Evolutionary conservation across 116 monocot species (phyloP).

Genomic region (Phalaenopsis hybrid): DNA sequence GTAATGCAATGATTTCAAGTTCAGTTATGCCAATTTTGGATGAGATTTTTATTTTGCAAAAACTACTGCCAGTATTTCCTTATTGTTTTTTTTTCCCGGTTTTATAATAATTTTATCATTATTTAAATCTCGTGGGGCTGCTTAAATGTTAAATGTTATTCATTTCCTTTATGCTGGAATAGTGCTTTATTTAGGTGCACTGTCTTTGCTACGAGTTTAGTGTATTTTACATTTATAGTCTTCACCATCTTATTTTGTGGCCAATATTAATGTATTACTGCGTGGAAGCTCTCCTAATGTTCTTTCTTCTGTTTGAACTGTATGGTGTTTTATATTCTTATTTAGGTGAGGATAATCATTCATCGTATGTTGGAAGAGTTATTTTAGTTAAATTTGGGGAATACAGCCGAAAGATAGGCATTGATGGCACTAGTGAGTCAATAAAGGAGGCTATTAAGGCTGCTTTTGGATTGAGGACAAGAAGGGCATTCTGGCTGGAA

Average conservation of each 20-base stretch:
- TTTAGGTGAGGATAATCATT: conserved; percentile 49
- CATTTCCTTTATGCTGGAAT: neutral
- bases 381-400: conserved; percentile 78
- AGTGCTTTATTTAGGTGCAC: neutral
- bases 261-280: no score
- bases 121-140: neutral
- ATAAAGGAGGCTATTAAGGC: conserved; percentile 88
- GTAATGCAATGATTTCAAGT: conserved; percentile 19
- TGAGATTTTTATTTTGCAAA: no score
- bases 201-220: neutral
- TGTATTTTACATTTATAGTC: neutral
- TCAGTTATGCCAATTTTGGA: neutral
- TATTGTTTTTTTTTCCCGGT: neutral
- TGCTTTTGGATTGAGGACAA: conserved; percentile 81
- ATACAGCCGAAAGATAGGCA: conserved; percentile 67
- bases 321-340: neutral
- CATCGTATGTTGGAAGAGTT: conserved; percentile 66
- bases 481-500: conserved; percentile 88
- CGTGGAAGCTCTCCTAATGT: neutral
- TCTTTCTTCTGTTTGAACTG: neutral
- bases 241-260: neutral
- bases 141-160: neutral
- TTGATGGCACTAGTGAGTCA: conserved; percentile 77
- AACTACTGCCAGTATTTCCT: neutral
- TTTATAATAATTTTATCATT: neutral